Base-by-base conservation (phyloP, 257 asterid genomes). In the Apocynum venetum region DNA sequence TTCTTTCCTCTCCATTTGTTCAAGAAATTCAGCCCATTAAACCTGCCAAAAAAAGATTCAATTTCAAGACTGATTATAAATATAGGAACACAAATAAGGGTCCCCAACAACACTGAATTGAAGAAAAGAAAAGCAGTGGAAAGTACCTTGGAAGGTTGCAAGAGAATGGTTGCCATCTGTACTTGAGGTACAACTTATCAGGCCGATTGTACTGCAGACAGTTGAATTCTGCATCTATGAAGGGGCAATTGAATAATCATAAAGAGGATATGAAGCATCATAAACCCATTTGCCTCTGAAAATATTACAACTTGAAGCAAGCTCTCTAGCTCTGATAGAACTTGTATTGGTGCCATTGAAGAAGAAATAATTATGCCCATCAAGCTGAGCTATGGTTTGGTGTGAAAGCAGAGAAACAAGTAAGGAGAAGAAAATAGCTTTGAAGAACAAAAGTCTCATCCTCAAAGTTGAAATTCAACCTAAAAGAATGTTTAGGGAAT, bases 231-330 rank as follows among this genome's bases (percentile, higher is more conserved):
- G 87, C 87, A 17, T 95, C 98, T 15, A 95, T 86, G 83, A 91
- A 93, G 74, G 99, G 99, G 63, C 99, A 95, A n/a, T n/a, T n/a
- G n/a, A n/a, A n/a, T n/a, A n/a, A n/a, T 93, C 88, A 75, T 95
- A 95, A 80, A 93, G 96, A n/a, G 98, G 98, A 63, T 95, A 93
- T 1, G 96, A 76, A 51, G 94, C 81, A 79, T 95, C 99, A 74
- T 88, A 88, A 0, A 93, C 97, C 99, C 99, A 95, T 79, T 86
- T 86, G 0, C 99, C 99, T 36, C 81, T 81, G 82, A 86, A 95
- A 17, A 93, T 53, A 71, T 93, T 90, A 87, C 99, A 95, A 1
- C 88, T 56, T 0, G 83, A 79, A 71, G 81, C 87, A 53, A 78
- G 87, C 73, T 77, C 82, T 76, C 88, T 79, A 17, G 71, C 84